Percentiles rank a stretch among this genome's conserved stretches.
These are phyloP conservation scores for Aspergillus ruber DNA, from an alignment of 2,329 filamentous ascomycete genomes.

Conservation along the genomic window DNA sequence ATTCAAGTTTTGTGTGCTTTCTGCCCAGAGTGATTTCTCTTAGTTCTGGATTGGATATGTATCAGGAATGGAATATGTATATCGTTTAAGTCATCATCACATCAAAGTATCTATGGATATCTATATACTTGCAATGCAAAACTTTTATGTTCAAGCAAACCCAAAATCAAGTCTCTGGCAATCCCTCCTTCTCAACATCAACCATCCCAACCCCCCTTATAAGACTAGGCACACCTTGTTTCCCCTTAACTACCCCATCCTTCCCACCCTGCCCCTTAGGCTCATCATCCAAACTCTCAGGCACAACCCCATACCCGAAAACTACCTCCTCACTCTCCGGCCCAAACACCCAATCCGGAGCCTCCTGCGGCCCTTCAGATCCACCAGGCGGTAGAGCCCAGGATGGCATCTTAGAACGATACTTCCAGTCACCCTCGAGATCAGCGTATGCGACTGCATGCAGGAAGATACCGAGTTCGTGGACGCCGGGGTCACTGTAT, in stretches of 20 bases:
- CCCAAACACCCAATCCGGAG: slow-evolving; percentile 43
- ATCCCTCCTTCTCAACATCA: slow-evolving; percentile 9
- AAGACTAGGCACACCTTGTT: slow-evolving; percentile 21
- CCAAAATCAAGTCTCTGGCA: neutral
- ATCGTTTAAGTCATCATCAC: too few species aligned
- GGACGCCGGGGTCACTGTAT: slow-evolving; percentile 83
- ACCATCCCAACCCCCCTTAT: slow-evolving; percentile 30
- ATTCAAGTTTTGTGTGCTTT: too few species aligned
- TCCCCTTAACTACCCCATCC: slow-evolving; percentile 4
- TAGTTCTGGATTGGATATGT: too few species aligned
- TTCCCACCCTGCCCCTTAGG: slow-evolving; percentile 8
- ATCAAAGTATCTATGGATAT: neutral
- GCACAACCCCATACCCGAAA: slow-evolving; percentile 29
- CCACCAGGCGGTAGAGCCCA: slow-evolving; percentile 82
- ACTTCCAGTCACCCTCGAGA: slow-evolving; percentile 74
- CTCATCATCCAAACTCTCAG: slow-evolving; percentile 20
- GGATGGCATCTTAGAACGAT: slow-evolving; percentile 71
- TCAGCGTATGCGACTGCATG: slow-evolving; percentile 90
- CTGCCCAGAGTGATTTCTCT: too few species aligned
- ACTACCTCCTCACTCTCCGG: slow-evolving; percentile 33
- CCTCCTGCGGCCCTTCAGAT: slow-evolving; percentile 62
- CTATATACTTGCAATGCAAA: neutral
- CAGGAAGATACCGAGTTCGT: slow-evolving; percentile 89
- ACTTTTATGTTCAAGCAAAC: neutral
- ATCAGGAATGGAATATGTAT: too few species aligned